Conservation (phyloP, 768 basidiomycete species). For the Sarcodon sp. region DNA sequence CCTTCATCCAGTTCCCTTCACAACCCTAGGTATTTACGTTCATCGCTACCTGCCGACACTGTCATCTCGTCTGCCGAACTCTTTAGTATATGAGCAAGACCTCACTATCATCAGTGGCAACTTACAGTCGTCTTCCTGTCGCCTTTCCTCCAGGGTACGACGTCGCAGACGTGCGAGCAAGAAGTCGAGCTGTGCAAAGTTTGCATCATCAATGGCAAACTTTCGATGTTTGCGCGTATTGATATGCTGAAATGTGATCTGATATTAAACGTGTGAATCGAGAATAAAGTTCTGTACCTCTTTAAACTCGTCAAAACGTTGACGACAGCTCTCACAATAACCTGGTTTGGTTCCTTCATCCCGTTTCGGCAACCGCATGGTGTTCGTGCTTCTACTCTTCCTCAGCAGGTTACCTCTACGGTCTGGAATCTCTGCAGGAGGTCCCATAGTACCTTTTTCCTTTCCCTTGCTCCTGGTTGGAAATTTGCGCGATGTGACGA, state of each 20-base stretch:
- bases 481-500: constrained; percentile 52
- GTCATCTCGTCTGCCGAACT: constrained; percentile 1
- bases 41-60: constrained; percentile 1
- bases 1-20: constrained; percentile 5
- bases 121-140: constrained; percentile 1
- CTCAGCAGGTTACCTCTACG: constrained; percentile 35
- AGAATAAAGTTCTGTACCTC: constrained; percentile 28
- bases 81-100: constrained; percentile 2
- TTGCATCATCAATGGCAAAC: constrained; percentile 65
- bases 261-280: background rate
- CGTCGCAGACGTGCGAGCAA: constrained; percentile 53
- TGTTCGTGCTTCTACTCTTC: constrained; percentile 77
- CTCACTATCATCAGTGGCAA: background rate
- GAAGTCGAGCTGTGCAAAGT: constrained; percentile 70
- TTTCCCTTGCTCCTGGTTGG: constrained; percentile 17
- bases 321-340: constrained; percentile 93
- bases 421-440: constrained; percentile 46
- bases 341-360: constrained; percentile 88
- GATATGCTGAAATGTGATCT: constrained; percentile 44
- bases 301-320: constrained; percentile 82
- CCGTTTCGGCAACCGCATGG: constrained; percentile 57
- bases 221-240: constrained; percentile 61
- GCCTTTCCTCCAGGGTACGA: constrained; percentile 22
- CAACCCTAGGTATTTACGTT: background rate
- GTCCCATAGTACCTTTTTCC: constrained; percentile 42